These are phyloP conservation scores for Neurospora sp. DNA, from an alignment of 2,329 filamentous ascomycete genomes.

Conservation along the genomic window DNA sequence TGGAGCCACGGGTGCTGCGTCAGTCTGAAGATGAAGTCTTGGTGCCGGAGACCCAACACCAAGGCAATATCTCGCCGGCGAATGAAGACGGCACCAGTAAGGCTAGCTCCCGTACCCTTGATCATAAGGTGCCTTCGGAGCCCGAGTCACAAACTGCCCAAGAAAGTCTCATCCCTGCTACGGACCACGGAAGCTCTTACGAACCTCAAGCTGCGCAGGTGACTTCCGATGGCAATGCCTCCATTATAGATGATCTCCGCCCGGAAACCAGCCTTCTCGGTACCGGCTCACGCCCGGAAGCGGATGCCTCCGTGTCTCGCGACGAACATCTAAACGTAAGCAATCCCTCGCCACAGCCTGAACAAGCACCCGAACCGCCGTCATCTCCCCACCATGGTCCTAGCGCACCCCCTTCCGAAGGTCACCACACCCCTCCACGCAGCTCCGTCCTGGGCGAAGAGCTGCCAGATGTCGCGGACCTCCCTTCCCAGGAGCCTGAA, in stretches of 20 bases:
- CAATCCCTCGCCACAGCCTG: constrained; percentile 23
- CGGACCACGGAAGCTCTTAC: constrained; percentile 8
- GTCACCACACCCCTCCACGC: neutral
- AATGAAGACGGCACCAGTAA: neutral
- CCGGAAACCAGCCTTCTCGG: constrained; percentile 34
- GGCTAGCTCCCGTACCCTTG: constrained; percentile 6
- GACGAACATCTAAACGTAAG: constrained; percentile 13
- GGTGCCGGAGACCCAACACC: neutral
- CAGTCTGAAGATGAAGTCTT: constrained; percentile 19
- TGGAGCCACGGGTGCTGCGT: constrained; percentile 57
- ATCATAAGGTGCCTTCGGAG: constrained; percentile 1
- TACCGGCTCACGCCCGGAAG: constrained; percentile 35
- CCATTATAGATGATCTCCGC: constrained; percentile 24
- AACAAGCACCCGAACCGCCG: constrained; percentile 15
- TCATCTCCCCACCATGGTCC: neutral
- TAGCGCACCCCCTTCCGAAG: neutral
- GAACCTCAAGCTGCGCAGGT: constrained; percentile 4
- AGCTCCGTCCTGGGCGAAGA: neutral
- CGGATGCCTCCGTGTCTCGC: constrained; percentile 28
- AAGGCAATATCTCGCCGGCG: neutral
- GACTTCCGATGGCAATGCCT: constrained; percentile 8
- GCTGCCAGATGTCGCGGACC: neutral
- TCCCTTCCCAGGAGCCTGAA: neutral
- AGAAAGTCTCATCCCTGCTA: constrained; percentile 18
- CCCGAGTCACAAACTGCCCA: neutral